A percentile compares a stretch with the other conserved stretches of the same genome.
Evolutionary conservation across 306 rosid genomes (phyloP).

Genomic region (Cicer yamashitae): DNA sequence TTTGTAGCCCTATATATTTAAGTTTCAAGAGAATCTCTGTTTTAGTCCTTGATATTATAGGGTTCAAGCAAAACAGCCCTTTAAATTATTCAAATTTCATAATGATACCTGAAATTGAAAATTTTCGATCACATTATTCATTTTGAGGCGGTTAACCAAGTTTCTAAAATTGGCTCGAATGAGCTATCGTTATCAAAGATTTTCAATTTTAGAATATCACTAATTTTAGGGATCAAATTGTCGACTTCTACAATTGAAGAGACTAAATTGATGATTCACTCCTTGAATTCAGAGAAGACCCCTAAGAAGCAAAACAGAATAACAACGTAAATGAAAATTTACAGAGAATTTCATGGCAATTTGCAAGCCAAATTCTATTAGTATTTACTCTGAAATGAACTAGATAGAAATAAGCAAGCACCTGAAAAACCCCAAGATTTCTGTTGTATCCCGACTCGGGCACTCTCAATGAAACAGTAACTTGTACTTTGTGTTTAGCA

Average conservation of each 20-base stretch:
- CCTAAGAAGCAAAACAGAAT: not conserved
- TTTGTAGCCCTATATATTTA: conserved; percentile 5
- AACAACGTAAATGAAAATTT: not conserved
- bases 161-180: not conserved
- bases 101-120: not conserved
- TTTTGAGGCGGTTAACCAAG: not conserved
- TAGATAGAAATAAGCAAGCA: conserved; percentile 41
- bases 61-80: not conserved
- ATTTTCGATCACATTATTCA: not conserved
- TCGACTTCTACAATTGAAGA: not conserved
- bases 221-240: not conserved
- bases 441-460: conserved; percentile 84
- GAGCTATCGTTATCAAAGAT: not conserved
- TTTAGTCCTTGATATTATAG: not conserved
- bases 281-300: not conserved
- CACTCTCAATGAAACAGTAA: conserved; percentile 54
- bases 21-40: not conserved
- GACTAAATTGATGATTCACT: not conserved
- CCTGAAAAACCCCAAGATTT: conserved; percentile 90
- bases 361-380: not conserved
- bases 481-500: conserved; percentile 57
- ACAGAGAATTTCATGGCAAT: not conserved
- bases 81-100: not conserved
- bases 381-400: not conserved
- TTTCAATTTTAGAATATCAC: not conserved